Percentiles rank a stretch among this genome's conserved stretches.
Conservation (phyloP, 805 yeast species). For the Candida maltosa region DNA sequence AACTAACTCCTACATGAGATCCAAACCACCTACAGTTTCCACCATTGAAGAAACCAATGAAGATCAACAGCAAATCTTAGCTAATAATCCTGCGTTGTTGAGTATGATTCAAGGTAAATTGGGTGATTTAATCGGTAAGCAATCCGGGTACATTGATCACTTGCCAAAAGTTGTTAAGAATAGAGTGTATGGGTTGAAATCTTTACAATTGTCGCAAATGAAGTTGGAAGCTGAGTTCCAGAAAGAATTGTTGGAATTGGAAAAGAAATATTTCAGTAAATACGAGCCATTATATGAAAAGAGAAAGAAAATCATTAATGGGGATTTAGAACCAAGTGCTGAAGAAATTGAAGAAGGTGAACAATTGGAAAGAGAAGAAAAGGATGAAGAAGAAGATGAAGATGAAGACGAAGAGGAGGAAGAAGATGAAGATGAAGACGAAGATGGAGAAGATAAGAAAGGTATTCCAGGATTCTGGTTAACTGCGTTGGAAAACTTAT, state of each 20-base stretch:
- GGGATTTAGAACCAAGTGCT: slow-evolving; percentile 70
- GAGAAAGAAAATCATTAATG: slow-evolving; percentile 70
- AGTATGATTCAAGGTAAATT: slow-evolving; percentile 89
- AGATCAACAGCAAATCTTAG: slow-evolving; percentile 49
- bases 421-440: slow-evolving; percentile 43
- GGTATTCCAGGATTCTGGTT: slow-evolving; percentile 97
- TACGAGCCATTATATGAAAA: slow-evolving; percentile 74
- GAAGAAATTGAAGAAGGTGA: slow-evolving; percentile 81
- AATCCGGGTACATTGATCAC: slow-evolving; percentile 79
- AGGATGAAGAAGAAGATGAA: slow-evolving; percentile 35
- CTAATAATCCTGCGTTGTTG: slow-evolving; percentile 77
- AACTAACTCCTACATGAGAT: slow-evolving; percentile 66
- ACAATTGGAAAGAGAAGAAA: slow-evolving; percentile 57
- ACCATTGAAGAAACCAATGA: slow-evolving; percentile 68
- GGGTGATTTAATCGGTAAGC: slow-evolving; percentile 78
- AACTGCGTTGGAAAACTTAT: slow-evolving; percentile 87
- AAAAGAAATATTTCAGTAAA: slow-evolving; percentile 68
- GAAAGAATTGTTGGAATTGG: slow-evolving; percentile 80
- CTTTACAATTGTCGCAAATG: slow-evolving; percentile 75
- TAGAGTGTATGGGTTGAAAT: slow-evolving; percentile 78
- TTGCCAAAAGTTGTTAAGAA: slow-evolving; percentile 72
- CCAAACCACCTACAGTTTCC: slow-evolving; percentile 50
- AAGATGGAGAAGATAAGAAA: slow-evolving; percentile 35
- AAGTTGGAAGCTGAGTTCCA: slow-evolving; percentile 88
- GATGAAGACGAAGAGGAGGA: slow-evolving; percentile 40